Conservation (phyloP, 306 rosid genomes). For the Trichosanthes truncata region DNA sequence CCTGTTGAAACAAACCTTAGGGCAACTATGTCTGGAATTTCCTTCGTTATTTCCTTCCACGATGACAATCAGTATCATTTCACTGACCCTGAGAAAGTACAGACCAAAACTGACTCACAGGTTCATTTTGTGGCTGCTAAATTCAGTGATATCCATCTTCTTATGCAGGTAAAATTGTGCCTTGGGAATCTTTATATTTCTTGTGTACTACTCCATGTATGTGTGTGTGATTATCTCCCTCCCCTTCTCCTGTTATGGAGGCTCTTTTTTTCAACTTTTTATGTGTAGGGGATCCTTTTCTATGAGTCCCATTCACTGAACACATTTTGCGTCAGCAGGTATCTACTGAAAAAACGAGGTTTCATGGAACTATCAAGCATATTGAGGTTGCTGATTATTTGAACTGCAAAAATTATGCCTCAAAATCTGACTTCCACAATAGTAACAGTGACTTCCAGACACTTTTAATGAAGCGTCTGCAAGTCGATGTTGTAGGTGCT, state of each 20-base stretch:
- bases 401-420: constrained; percentile 28
- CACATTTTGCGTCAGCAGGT: constrained; percentile 42
- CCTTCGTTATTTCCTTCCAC: constrained; percentile 50
- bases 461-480: constrained; percentile 35
- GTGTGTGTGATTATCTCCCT: not conserved
- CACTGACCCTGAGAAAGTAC: constrained; percentile 21
- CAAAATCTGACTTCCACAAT: constrained; percentile 15
- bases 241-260: not conserved
- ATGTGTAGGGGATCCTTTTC: not conserved
- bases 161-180: constrained; percentile 49
- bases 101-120: constrained; percentile 22
- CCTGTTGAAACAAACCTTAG: constrained; percentile 80
- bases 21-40: constrained; percentile 74
- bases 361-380: constrained; percentile 48
- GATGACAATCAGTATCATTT: constrained; percentile 35
- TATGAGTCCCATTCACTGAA: constrained; percentile 17
- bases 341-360: constrained; percentile 43
- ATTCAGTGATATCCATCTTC: constrained; percentile 46
- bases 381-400: constrained; percentile 51
- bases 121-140: constrained; percentile 51
- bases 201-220: constrained; percentile 7
- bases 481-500: constrained; percentile 53
- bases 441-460: constrained; percentile 23
- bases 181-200: constrained; percentile 7
- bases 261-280: not conserved